Base-by-base conservation (phyloP, 2,329 filamentous ascomycete genomes). In the Talaromyces sp. region DNA sequence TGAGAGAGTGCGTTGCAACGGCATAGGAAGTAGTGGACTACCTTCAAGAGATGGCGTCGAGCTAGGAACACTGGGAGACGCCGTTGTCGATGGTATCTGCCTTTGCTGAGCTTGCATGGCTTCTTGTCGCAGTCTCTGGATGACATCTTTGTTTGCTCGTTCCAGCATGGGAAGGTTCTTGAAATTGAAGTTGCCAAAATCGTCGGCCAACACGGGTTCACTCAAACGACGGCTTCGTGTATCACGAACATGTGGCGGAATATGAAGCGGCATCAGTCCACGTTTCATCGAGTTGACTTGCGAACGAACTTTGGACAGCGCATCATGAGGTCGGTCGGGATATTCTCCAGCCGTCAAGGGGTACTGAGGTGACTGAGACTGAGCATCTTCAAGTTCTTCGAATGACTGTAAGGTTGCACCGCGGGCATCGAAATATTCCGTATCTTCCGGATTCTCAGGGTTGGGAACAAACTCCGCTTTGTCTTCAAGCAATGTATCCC, bases 101-200 rank as follows among this genome's bases (percentile, higher is more conserved):
- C 87, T 86, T 67, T 83, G 83, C 70, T 88, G 86, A 41, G 84
- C 83, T 71, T 89, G 93, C 80, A 97, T 85, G 3, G 95, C 93
- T 77, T 98, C 93, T 25, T 93, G 92, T 11, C 93, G 89, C 65
- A 99, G 83, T 76, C 98, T 98, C 72, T 98, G 93, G 37, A 99
- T 97, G 35, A 98, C 93, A 72, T 99, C 95, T 75, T 99, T 99
- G 79, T 99, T 99, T 63, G 95, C 95, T 77, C 97, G 98, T 73
- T 98, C 95, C 19, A 99, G 84, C 22, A 98, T 94, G 0, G 94
- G 93, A 58, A 99, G 81, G 72, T 99, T 99, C 81, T 99, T 99
- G 84, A 97, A 99, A 45, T 92, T 88, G 78, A 99, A 99, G 68
- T 88, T 93, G 37, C 95, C 95, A 82, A 99, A 99, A 75, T 99